Percentiles rank a stretch among this genome's conserved stretches.
These are phyloP conservation scores for Bertia moriformis DNA, from an alignment of 2,329 filamentous ascomycete genomes.

Conservation along the genomic window DNA sequence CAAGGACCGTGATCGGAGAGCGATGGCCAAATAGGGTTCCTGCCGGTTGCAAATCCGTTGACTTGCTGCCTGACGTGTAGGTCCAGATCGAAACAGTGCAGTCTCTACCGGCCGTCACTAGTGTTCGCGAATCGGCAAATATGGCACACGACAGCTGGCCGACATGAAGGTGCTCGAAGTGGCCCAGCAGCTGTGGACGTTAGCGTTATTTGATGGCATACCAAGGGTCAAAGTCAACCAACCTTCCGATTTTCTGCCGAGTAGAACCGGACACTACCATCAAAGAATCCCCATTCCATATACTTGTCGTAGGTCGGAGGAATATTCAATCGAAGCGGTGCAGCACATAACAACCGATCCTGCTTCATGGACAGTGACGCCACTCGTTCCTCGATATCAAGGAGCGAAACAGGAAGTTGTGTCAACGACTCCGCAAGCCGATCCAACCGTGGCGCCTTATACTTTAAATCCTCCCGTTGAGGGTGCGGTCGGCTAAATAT, in stretches of 20 bases:
- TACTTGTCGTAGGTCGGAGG: slow-evolving; percentile 76
- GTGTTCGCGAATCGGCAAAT: slow-evolving; percentile 77
- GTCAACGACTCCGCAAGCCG: slow-evolving; percentile 62
- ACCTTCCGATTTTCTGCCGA: slow-evolving; percentile 67
- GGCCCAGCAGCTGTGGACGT: slow-evolving; percentile 44
- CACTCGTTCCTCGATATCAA: slow-evolving; percentile 67
- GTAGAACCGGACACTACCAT: slow-evolving; percentile 85
- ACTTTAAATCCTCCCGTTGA: slow-evolving; percentile 52
- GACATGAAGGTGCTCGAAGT: slow-evolving; percentile 88
- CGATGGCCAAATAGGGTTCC: slow-evolving; percentile 84
- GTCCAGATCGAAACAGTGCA: slow-evolving; percentile 76
- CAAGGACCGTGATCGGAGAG: slow-evolving; percentile 65
- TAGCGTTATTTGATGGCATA: background rate
- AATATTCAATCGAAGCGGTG: slow-evolving; percentile 73
- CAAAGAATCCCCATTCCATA: slow-evolving; percentile 89
- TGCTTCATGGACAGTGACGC: slow-evolving; percentile 64
- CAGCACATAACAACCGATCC: slow-evolving; percentile 70
- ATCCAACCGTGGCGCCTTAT: slow-evolving; percentile 59
- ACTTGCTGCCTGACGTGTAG: slow-evolving; percentile 43
- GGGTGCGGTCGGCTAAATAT: slow-evolving; percentile 76
- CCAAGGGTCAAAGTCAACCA: slow-evolving; percentile 14
- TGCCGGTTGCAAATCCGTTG: slow-evolving; percentile 64
- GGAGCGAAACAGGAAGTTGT: slow-evolving; percentile 63
- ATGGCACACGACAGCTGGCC: slow-evolving; percentile 72
- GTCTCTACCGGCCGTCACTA: slow-evolving; percentile 84